Evolutionary conservation across 169 alveolate species (phyloP).

Genomic region (Cryptosporidium muris): DNA sequence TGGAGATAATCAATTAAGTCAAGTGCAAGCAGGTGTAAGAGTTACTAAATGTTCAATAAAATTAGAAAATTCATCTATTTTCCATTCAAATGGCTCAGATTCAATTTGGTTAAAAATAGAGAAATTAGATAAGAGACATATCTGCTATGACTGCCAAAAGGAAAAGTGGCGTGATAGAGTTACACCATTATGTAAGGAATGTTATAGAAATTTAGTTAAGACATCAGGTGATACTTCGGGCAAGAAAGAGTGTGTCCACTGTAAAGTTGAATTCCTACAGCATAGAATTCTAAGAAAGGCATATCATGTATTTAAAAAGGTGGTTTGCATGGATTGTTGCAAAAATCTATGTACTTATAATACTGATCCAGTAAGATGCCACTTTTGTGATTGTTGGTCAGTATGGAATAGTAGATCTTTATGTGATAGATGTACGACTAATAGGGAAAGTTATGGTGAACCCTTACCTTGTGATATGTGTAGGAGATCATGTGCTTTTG

Average conservation of each 20-base stretch:
- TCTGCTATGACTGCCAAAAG: conserved; percentile 65
- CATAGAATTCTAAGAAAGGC: conserved; percentile 66
- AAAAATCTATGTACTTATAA: conserved; percentile 54
- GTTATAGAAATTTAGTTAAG: conserved; percentile 23
- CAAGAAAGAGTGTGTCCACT: conserved; percentile 52
- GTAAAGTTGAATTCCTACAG: conserved; percentile 58
- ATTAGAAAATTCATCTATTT: conserved; percentile 8
- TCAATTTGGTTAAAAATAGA: conserved; percentile 60
- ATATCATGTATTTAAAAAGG: conserved; percentile 37
- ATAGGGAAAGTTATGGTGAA: conserved; percentile 56
- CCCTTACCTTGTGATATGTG: conserved; percentile 72
- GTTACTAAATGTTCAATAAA: neutral
- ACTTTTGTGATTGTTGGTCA: conserved; percentile 71
- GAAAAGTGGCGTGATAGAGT: conserved; percentile 62
- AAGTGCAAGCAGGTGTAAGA: conserved; percentile 53
- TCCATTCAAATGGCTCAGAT: conserved; percentile 31
- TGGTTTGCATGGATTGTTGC: conserved; percentile 62
- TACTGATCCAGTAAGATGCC: conserved; percentile 56
- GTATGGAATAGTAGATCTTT: conserved; percentile 39
- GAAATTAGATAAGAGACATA: conserved; percentile 9
- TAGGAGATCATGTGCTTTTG: conserved; percentile 62
- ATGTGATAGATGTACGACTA: conserved; percentile 62
- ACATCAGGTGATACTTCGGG: conserved; percentile 4
- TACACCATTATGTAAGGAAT: conserved; percentile 52
- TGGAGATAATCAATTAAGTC: conserved; percentile 4